Percentiles rank a stretch among this genome's conserved stretches.
Conservation (phyloP, 2,329 filamentous ascomycete genomes). For the Corynespora cassiicola region DNA sequence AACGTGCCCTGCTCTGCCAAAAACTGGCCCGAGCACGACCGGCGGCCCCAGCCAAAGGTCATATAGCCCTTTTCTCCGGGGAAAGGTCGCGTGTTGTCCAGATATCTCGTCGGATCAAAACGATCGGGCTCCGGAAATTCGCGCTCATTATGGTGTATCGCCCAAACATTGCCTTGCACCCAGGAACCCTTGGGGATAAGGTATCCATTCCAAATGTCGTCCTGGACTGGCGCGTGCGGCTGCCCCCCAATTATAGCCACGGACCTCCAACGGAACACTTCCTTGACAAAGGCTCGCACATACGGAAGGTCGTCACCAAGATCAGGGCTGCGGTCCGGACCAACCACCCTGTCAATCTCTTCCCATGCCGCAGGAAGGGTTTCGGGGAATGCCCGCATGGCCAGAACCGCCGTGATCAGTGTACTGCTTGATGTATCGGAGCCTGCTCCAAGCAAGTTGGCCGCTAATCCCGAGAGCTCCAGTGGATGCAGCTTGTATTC, state of each 20-base stretch:
- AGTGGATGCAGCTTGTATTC: constrained; percentile 8
- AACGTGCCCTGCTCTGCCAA: constrained; percentile 64
- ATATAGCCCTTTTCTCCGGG: constrained; percentile 54
- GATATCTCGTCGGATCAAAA: constrained; percentile 22
- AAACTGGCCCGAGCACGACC: constrained; percentile 62
- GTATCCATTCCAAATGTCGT: constrained; percentile 22
- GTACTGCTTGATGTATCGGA: constrained; percentile 10
- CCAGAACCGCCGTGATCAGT: constrained; percentile 7
- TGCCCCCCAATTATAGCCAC: constrained; percentile 13
- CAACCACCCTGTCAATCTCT: constrained; percentile 18
- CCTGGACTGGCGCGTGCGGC: constrained; percentile 14
- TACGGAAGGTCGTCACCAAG: constrained; percentile 18
- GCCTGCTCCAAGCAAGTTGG: constrained; percentile 9
- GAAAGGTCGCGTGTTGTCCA: constrained; percentile 24
- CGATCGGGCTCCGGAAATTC: constrained; percentile 24
- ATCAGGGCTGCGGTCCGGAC: constrained; percentile 20
- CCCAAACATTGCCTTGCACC: constrained; percentile 31
- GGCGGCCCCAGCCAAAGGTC: constrained; percentile 58
- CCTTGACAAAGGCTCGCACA: constrained; percentile 32
- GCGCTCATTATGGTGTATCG: constrained; percentile 32
- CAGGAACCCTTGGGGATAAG: constrained; percentile 37
- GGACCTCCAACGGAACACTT: constrained; percentile 11
- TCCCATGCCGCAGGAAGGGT: constrained; percentile 6
- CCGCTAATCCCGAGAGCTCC: constrained; percentile 10
- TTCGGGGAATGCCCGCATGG: constrained; percentile 12